A percentile compares a stretch with the other conserved stretches of the same genome.
These are phyloP conservation scores for Cunninghamia lanceolata DNA, from an alignment of 75 land plant genomes.

Conservation along the genomic window DNA sequence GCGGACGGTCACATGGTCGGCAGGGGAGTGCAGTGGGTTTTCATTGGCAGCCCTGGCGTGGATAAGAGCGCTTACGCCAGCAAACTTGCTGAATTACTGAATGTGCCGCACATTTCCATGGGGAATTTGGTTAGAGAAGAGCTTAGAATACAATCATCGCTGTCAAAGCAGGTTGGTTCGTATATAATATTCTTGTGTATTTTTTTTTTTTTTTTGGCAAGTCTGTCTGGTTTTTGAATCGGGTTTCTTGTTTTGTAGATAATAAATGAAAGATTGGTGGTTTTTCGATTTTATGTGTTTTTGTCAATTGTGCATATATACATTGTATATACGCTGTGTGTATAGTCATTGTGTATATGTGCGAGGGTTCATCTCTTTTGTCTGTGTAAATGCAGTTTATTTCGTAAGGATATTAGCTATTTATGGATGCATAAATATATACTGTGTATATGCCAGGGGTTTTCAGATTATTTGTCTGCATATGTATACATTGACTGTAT, in stretches of 20 bases:
- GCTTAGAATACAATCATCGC: conserved; percentile 29
- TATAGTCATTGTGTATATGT: not conserved
- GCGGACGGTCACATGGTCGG: conserved; percentile 18
- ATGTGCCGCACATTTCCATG: conserved; percentile 69
- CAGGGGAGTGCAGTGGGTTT: conserved; percentile 75
- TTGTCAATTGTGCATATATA: not conserved
- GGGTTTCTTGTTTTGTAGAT: not conserved
- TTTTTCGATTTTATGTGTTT: no score
- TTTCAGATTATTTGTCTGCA: no score
- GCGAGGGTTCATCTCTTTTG: not conserved
- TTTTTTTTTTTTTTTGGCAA: no score
- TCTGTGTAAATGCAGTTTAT: not conserved
- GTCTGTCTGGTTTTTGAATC: not conserved
- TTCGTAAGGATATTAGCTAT: no score
- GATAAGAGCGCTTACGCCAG: conserved; percentile 55
- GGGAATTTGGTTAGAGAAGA: conserved; percentile 63
- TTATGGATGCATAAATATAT: not conserved
- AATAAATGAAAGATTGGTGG: no score
- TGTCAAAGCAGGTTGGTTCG: conserved; percentile 53
- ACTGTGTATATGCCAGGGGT: not conserved
- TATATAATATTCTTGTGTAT: not conserved
- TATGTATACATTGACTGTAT: no score
- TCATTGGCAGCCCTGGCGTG: conserved; percentile 59
- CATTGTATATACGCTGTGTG: no score
- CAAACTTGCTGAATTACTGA: conserved; percentile 50